Evolutionary conservation across 2,329 filamentous ascomycete species (phyloP), one percentile per base, ranked within the genome.

Genomic region (Cercospora canescens): DNA sequence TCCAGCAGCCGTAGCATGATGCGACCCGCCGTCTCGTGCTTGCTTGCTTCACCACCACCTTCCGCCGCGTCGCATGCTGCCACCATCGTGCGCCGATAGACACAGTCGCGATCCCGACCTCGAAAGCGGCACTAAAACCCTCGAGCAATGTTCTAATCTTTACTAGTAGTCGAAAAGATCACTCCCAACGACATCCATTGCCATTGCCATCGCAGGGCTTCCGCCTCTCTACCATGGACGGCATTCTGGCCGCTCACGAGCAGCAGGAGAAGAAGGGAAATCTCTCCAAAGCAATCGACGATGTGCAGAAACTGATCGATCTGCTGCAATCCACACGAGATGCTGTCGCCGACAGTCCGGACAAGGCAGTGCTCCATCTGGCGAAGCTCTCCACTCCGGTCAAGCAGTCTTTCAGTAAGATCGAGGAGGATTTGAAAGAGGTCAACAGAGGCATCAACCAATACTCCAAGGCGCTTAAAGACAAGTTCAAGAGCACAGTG

Each of bases 321-420:
- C 80, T 92, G 64, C 87, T 99, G 30, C 86, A 88, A 69, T 84
- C 85, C 56, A 92, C 94, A 41, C 86, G 93, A 63, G 88, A 92
- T 69, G 84, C 87, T 70, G 90, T 97, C 66, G 89, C 89, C 69
- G 81, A 85, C 72, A 90, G 93, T 74, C 88, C 91, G 26, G 87
- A 89, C 69, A 87, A 87, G 41, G 89, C 92, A 16, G 87, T 89
- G 48, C 83, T 94, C 66, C 90, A 89, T 28, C 86, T 98, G 73
- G 91, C 91, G 32, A 94, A 91, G 76, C 86, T 97, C 18, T 93
- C 97, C 77, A 94, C 91, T 69, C 92, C 94, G 0, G 84, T 97
- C 64, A 95, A 94, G 75, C 84, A 89, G 60, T 88, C 89, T 1
- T 90, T 98, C 67, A 93, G 96, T 41, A 85, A 87, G 37, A 88